Conservation (phyloP, 2,329 filamentous ascomycete species). For the Colletotrichum sp. region DNA sequence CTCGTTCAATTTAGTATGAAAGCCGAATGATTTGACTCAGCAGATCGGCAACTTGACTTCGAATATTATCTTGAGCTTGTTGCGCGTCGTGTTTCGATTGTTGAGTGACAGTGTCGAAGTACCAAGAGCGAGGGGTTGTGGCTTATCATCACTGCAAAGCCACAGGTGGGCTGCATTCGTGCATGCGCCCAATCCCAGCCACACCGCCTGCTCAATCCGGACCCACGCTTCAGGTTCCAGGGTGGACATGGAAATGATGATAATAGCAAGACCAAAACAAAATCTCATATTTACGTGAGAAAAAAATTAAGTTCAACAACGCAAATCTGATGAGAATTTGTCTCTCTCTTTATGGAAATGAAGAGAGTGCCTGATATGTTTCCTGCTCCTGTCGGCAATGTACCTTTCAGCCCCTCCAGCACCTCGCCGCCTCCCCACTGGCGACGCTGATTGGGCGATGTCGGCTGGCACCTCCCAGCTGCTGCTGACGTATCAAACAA, state of each 20-base stretch:
- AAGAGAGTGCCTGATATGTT: background rate
- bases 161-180: background rate
- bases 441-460: background rate
- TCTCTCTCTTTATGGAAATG: accelerated
- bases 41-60: accelerated
- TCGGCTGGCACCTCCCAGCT: background rate
- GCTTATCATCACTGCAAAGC: background rate
- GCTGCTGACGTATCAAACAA: conserved; percentile 1
- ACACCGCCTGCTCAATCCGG: background rate
- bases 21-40: background rate
- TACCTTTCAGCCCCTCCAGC: background rate
- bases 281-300: too few relatives aligned
- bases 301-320: too few relatives aligned
- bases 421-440: background rate
- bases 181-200: background rate
- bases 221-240: background rate
- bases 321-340: accelerated
- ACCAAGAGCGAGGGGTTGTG: background rate
- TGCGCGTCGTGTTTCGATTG: background rate
- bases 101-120: background rate
- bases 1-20: accelerated
- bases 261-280: background rate
- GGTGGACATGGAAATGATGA: too few relatives aligned
- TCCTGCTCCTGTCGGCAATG: background rate
- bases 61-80: background rate